A percentile compares a stretch with the other conserved stretches of the same genome.
Conservation (phyloP, 2,329 filamentous ascomycete genomes). For the Aspergillus quadrilineatus region DNA sequence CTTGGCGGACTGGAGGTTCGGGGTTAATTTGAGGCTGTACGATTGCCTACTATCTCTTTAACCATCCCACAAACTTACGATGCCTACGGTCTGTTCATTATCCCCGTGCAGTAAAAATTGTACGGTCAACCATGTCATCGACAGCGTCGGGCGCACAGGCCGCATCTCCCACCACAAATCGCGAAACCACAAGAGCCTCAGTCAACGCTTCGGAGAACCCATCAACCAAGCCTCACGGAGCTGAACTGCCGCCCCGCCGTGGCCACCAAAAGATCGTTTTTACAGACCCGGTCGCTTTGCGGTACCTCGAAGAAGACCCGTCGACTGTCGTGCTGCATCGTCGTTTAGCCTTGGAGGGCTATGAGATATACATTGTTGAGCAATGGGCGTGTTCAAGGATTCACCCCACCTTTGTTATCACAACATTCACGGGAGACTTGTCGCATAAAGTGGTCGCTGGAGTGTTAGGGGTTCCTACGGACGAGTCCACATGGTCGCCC, state of each 20-base stretch:
- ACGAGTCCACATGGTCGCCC: constrained; percentile 77
- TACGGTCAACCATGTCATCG: constrained; percentile 19
- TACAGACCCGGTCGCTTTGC: constrained; percentile 65
- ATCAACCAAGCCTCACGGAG: constrained; percentile 20
- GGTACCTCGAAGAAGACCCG: constrained; percentile 81
- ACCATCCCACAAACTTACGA: constrained; percentile 3
- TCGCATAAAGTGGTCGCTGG: constrained; percentile 75
- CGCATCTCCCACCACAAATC: constrained; percentile 23
- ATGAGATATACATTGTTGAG: constrained; percentile 91
- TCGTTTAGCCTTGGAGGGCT: constrained; percentile 69
- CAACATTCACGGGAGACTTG: constrained; percentile 86
- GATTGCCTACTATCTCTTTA: neutral
- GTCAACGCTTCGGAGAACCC: constrained; percentile 23
- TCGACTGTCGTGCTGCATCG: constrained; percentile 73
- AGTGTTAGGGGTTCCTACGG: constrained; percentile 76
- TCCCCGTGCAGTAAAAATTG: constrained; percentile 13
- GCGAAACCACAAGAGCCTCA: constrained; percentile 29
- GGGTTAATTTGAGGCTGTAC: constrained; percentile 19
- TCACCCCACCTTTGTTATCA: constrained; percentile 87
- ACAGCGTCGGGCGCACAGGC: constrained; percentile 23
- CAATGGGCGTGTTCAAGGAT: constrained; percentile 95
- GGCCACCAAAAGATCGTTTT: constrained; percentile 61
- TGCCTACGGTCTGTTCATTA: constrained; percentile 3
- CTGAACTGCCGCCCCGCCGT: constrained; percentile 23
- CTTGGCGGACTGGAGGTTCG: constrained; percentile 29